phyloP scores from a whole-genome alignment of 441 rosid species.

The Gossypium gossypioides region DNA sequence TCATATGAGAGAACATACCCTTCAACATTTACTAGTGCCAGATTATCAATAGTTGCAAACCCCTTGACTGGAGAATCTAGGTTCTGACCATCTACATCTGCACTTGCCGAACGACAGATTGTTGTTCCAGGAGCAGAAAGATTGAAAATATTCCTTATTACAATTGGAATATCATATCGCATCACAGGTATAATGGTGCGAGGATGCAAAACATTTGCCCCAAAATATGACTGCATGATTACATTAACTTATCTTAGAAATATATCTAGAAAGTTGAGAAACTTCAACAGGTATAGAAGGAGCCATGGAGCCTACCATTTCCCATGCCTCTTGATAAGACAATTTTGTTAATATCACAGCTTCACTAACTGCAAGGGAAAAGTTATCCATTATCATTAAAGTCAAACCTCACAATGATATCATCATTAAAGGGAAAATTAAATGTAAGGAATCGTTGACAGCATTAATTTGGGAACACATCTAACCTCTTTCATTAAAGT shows the following conservation, averaged over 20 bases:
- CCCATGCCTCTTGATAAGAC: constrained; percentile 98
- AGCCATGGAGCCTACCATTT: constrained; percentile 57
- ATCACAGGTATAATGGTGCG: constrained; percentile 94
- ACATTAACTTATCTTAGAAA: constrained; percentile 25
- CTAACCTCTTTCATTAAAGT: background rate
- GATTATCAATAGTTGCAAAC: constrained; percentile 88
- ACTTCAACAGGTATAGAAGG: constrained; percentile 12
- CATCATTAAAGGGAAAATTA: background rate
- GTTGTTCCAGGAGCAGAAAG: constrained; percentile 80
- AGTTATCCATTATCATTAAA: background rate
- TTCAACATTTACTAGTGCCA: constrained; percentile 93
- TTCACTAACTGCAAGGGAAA: constrained; percentile 67
- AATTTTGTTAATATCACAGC: constrained; percentile 72
- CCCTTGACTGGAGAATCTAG: constrained; percentile 66
- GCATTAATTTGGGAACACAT: background rate
- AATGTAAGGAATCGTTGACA: background rate
- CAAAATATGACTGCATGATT: constrained; percentile 75
- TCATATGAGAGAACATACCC: constrained; percentile 47
- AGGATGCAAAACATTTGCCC: constrained; percentile 98
- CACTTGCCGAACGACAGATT: constrained; percentile 50
- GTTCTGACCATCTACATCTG: constrained; percentile 39
- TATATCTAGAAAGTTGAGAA: constrained; percentile 8
- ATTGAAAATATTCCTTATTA: constrained; percentile 85
- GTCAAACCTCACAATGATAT: constrained; percentile 4
- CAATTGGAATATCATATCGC: constrained; percentile 82